These are phyloP conservation scores for Alternaria angustiovoidea DNA, from an alignment of 2,329 filamentous ascomycete genomes.

Conservation along the genomic window DNA sequence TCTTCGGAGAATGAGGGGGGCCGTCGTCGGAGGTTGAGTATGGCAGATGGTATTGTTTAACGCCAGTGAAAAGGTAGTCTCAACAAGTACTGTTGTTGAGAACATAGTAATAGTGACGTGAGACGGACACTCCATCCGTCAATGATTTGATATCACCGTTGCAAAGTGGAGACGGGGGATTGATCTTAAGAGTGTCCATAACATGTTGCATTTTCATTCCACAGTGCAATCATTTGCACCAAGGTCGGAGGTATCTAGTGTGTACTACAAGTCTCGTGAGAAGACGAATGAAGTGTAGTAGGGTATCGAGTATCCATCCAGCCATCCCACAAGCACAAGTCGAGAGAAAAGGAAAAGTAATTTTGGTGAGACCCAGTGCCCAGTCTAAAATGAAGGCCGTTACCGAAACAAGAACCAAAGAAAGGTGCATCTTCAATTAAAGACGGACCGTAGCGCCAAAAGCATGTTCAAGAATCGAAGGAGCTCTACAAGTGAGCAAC, in stretches of 20 bases:
- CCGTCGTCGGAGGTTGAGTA: not conserved
- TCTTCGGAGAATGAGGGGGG: not conserved
- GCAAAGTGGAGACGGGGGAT: not conserved
- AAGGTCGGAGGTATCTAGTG: slow-evolving; percentile 7
- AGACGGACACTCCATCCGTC: not conserved
- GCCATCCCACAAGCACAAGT: slow-evolving; percentile 18
- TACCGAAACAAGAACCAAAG: slow-evolving; percentile 18
- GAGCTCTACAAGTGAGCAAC: slow-evolving; percentile 42
- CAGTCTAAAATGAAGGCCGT: slow-evolving; percentile 29
- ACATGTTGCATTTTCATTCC: slow-evolving; percentile 13
- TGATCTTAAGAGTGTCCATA: not conserved
- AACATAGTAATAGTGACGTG: not conserved
- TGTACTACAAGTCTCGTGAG: slow-evolving; percentile 18
- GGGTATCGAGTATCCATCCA: slow-evolving; percentile 34
- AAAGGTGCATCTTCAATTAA: not conserved
- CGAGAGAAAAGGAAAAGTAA: slow-evolving; percentile 5
- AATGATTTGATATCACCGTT: not conserved
- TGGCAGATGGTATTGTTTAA: not conserved
- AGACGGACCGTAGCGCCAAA: slow-evolving; percentile 15
- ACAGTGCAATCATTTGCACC: slow-evolving; percentile 7
- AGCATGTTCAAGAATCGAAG: slow-evolving; percentile 15
- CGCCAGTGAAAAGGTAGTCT: not conserved
- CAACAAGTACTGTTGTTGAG: not conserved
- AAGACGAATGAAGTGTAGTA: slow-evolving; percentile 28
- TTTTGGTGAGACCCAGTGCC: slow-evolving; percentile 27